Base-by-base conservation (phyloP, 73 alveolate genomes). In the Symbiodinium pilosum region DNA sequence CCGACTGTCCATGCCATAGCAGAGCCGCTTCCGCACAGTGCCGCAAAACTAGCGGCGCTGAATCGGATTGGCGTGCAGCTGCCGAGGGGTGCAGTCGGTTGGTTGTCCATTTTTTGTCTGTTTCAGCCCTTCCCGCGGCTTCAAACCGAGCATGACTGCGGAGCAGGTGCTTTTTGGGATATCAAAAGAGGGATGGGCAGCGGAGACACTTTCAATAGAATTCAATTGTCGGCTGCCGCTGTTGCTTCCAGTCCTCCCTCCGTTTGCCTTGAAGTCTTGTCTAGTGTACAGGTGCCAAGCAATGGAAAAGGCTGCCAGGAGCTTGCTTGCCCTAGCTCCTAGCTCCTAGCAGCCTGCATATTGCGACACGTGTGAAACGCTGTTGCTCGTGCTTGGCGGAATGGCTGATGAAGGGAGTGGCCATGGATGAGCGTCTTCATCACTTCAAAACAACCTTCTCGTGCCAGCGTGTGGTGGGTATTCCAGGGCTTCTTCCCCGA, bases 1-100 rank as follows among this genome's bases (percentile, higher is more conserved):
- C 81, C 81, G 81, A 0, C 30, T 64, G 81, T 64, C 38, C 81
- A 64, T 64, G 81, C 81, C 81, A 64, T 64, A 64, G 81, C 41
- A 24, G 30, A 26, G 38, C 73, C 20, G 73, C 1, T 24, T 26
- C 73, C 5, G 73, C 26, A 16, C 12, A 54, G 73, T 24, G 34
- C 32, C 73, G 26, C 73, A 24, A 54, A 16, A 51, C n/a, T n/a
- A n/a, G 14, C 14, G 14, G 59, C 59, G 59, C 6, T 47, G 59
- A 47, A 14, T 6, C 59, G 14, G 59, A 26, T 64, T 0, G 41
- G 81, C 14, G 30, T 0, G 9, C 34, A 28, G 38, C 81, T 26
- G 41, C 81, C 34, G 81, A 64, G 32, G 59, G 81, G 81, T 64
- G 81, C 81, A 34, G 26, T n/a, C 1, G 73, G 32, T 0, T 26